Evolutionary conservation across 768 basidiomycete genomes (phyloP).

Genomic region (Phylloporus arenicola): DNA sequence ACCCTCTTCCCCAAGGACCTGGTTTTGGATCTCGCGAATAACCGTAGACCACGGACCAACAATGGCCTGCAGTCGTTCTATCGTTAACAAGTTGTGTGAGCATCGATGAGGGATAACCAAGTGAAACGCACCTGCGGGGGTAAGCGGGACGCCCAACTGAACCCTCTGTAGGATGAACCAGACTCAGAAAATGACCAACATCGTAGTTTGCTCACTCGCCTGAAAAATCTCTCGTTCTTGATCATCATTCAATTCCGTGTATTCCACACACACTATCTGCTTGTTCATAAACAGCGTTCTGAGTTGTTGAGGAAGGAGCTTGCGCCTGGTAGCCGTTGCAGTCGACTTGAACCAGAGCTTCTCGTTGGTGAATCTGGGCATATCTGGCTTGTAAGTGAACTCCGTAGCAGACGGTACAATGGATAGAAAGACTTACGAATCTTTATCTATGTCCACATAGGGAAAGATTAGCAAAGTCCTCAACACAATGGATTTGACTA

Average conservation of each 20-base stretch:
- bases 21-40: constrained; percentile 37
- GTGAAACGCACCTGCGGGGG: constrained; percentile 39
- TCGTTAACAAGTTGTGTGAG: constrained; percentile 1
- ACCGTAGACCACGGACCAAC: constrained; percentile 41
- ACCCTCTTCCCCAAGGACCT: constrained; percentile 32
- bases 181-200: neutral
- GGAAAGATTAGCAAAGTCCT: constrained; percentile 5
- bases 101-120: neutral
- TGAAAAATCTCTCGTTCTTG: constrained; percentile 68
- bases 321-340: constrained; percentile 18
- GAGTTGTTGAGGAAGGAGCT: constrained; percentile 32
- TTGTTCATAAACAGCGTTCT: constrained; percentile 38
- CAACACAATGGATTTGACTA: constrained; percentile 15
- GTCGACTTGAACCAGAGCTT: constrained; percentile 35
- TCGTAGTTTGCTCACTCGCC: constrained; percentile 25
- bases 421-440: constrained; percentile 29
- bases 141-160: constrained; percentile 46
- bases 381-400: neutral
- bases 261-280: constrained; percentile 59
- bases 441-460: constrained; percentile 30
- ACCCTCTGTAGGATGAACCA: constrained; percentile 36
- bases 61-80: constrained; percentile 48
- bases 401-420: neutral
- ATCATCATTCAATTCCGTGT: constrained; percentile 40
- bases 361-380: constrained; percentile 27